Evolutionary conservation across 306 rosid genomes (phyloP).

Genomic region (Cicer pinnatifidum): DNA sequence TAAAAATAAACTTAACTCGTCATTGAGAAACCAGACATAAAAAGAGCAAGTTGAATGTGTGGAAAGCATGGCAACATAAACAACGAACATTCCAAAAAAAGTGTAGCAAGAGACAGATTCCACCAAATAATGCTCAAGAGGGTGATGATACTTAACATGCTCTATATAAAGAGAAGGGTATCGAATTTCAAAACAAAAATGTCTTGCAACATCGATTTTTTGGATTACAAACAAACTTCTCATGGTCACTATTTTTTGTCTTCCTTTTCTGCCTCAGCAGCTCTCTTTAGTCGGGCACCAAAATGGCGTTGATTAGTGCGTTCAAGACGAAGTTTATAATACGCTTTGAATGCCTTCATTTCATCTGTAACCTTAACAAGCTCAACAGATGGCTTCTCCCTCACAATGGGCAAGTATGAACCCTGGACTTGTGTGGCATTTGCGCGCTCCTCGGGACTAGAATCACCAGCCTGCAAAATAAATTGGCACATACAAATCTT

Average conservation of each 20-base stretch:
- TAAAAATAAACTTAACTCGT: no score
- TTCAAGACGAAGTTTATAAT: conserved; percentile 66
- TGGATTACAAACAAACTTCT: not conserved
- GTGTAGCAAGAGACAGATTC: not conserved
- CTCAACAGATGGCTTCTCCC: conserved; percentile 62
- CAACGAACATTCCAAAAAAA: not conserved
- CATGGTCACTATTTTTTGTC: conserved; percentile 60
- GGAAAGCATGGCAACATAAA: not conserved
- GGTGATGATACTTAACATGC: not conserved
- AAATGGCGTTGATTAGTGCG: conserved; percentile 57
- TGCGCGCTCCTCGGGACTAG: conserved; percentile 66
- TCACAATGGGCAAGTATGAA: conserved; percentile 56
- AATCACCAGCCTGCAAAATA: conserved; percentile 59
- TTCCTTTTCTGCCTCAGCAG: conserved; percentile 78
- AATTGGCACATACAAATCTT: not conserved
- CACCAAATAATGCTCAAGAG: not conserved
- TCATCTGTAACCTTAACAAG: conserved; percentile 70
- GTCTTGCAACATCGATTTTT: not conserved
- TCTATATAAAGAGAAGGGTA: conserved; percentile 9
- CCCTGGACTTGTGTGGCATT: conserved; percentile 71
- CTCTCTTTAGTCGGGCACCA: conserved; percentile 68
- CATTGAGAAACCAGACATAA: no score
- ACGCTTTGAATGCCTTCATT: conserved; percentile 66
- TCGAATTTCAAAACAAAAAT: conserved; percentile 35
- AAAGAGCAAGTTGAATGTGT: not conserved